A percentile compares a stretch with the other conserved stretches of the same genome.
phyloP scores from a whole-genome alignment of 305 asterid species.

The Salvia sclarea region DNA sequence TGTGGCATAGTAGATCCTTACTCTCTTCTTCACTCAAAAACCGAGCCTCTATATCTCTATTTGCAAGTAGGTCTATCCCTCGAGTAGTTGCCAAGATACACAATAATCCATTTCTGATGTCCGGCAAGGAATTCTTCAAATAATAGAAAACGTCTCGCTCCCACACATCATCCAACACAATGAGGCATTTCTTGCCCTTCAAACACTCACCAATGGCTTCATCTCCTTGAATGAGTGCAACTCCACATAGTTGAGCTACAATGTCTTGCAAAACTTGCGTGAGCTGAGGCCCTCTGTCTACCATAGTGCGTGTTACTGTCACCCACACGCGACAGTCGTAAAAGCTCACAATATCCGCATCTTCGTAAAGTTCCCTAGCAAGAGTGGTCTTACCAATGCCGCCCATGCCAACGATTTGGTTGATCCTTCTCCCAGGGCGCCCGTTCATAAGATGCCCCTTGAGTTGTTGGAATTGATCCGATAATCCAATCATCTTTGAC shows the following conservation, averaged over 20 bases:
- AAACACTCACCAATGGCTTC: neutral
- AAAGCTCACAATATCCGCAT: neutral
- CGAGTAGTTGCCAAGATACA: neutral
- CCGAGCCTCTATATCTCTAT: no score
- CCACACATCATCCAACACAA: conserved; percentile 5
- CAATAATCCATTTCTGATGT: neutral
- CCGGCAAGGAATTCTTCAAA: neutral
- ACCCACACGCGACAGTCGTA: neutral
- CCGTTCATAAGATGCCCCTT: neutral
- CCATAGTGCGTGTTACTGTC: no score
- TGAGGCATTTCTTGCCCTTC: no score
- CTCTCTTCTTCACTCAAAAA: neutral
- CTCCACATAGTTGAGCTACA: neutral
- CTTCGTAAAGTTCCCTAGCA: neutral
- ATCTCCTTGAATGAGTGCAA: neutral
- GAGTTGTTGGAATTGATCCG: neutral
- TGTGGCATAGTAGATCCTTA: no score
- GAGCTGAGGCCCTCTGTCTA: neutral
- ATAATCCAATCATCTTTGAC: no score
- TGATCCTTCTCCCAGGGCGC: no score
- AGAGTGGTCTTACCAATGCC: neutral
- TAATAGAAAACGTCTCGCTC: neutral
- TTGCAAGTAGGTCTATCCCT: neutral
- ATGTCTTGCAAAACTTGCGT: neutral
- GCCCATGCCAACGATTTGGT: neutral